A percentile compares a stretch with the other conserved stretches of the same genome.
Conservation (phyloP, 140 eudicot species). For the Bidens hawaiensis region DNA sequence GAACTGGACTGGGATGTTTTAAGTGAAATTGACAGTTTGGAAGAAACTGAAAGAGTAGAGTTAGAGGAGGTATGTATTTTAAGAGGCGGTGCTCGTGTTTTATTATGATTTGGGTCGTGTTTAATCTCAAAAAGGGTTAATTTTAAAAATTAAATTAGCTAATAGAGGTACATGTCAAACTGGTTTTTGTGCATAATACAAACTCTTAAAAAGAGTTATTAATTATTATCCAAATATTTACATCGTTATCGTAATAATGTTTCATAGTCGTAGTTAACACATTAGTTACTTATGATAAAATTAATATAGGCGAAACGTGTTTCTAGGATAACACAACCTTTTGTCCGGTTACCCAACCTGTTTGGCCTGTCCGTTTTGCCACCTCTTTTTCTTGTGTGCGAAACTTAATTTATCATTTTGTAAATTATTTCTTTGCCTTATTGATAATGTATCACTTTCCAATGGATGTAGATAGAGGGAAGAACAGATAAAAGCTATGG, state of each 20-base stretch:
- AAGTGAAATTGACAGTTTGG: conserved; percentile 63
- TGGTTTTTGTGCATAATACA: background rate
- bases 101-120: background rate
- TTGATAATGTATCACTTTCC: conserved; percentile 3
- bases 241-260: too few relatives aligned
- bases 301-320: background rate
- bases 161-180: background rate
- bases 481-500: conserved; percentile 89
- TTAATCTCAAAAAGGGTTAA: background rate
- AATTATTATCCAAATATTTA: too few relatives aligned
- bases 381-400: background rate
- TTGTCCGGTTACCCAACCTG: background rate
- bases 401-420: background rate
- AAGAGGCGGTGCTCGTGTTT: background rate
- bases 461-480: conserved; percentile 60
- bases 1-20: conserved; percentile 64
- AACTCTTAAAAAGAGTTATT: too few relatives aligned
- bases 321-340: background rate
- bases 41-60: conserved; percentile 83
- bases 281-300: background rate
- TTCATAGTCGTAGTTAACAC: too few relatives aligned
- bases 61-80: conserved; percentile 62
- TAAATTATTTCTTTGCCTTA: background rate
- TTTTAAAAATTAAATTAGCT: background rate
- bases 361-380: background rate